phyloP scores from a whole-genome alignment of 495 filamentous ascomycete species.

The Sporormia fimetaria region DNA sequence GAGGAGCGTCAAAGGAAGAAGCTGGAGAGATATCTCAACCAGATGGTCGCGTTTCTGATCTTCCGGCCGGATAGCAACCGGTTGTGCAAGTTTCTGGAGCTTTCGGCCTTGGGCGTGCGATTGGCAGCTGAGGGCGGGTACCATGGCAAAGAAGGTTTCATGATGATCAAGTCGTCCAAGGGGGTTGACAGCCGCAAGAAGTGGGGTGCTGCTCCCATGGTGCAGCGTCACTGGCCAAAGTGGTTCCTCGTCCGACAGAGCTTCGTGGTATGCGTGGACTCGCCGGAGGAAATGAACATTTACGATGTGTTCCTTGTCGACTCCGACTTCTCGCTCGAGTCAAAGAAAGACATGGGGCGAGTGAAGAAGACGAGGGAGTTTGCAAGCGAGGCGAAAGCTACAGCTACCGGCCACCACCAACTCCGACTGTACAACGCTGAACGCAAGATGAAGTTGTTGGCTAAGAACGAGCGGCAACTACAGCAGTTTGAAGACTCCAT shows the following conservation, averaged over 20 bases:
- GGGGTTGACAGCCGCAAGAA: slow-evolving; percentile 81
- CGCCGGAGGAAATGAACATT: slow-evolving; percentile 96
- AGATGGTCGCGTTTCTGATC: slow-evolving; percentile 88
- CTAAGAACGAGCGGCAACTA: slow-evolving; percentile 78
- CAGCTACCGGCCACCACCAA: slow-evolving; percentile 67
- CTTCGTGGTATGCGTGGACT: slow-evolving; percentile 95
- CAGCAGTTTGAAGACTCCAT: slow-evolving; percentile 92
- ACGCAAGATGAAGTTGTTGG: slow-evolving; percentile 78
- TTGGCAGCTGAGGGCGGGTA: slow-evolving; percentile 92
- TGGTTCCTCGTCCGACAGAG: slow-evolving; percentile 98
- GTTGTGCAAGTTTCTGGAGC: slow-evolving; percentile 88
- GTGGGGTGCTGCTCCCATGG: slow-evolving; percentile 61
- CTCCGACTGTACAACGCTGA: slow-evolving; percentile 79
- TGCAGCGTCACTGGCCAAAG: slow-evolving; percentile 73
- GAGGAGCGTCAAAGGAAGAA: slow-evolving; percentile 68
- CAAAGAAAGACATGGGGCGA: slow-evolving; percentile 48
- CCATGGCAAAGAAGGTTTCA: slow-evolving; percentile 92
- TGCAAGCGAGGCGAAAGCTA: slow-evolving; percentile 47
- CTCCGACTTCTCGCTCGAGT: slow-evolving; percentile 63
- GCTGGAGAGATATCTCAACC: slow-evolving; percentile 83
- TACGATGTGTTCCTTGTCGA: slow-evolving; percentile 97
- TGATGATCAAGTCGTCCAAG: slow-evolving; percentile 82
- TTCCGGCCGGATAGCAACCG: slow-evolving; percentile 93
- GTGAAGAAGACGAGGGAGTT: slow-evolving; percentile 44
- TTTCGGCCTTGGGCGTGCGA: slow-evolving; percentile 90